Base-by-base conservation (phyloP, 139 green algal genomes). In the Chlorokybus atmophyticus region DNA sequence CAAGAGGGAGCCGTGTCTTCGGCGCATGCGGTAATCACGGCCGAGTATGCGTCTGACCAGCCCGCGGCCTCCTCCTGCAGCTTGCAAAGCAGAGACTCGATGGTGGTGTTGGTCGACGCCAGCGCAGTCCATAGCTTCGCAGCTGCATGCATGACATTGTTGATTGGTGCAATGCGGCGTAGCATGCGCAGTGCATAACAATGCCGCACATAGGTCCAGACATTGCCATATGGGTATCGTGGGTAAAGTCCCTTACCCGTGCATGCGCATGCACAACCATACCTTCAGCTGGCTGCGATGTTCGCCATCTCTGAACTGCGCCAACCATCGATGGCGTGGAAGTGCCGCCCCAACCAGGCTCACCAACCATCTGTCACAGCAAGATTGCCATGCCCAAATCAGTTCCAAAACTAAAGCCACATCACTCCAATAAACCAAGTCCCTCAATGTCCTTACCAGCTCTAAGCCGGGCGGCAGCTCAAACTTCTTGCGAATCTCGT, bases 291-390 rank as follows among this genome's bases (percentile, higher is more conserved):
- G 35, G 35, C 35, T 44, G 10, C 35, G 10, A 21, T 14, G 10
- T 44, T 14, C 35, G 10, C 59, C 59, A 67, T 23, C 17, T 40
- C 7, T 39, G 29, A 14, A 67, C 30, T 21, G 27, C 50, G 2
- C 50, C 27, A 5, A 67, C 50, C 60, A 67, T 67, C 17, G 60
- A 67, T 17, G 60, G 60, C 8, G 60, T 67, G 50, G 60, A 61
- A 14, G 60, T 56, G 23, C 60, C 60, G 4, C 60, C 60, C 29
- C 17, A 55, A 23, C 60, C 60, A 4, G 60, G 51, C 32, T 67
- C 60, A 14, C 60, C 60, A 17, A 67, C 28, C 52, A 67, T 61
- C 60, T 67, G 52, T 42, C n/a, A 2, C 55, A 62, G 7, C 55
- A 30, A 10, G n/a, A 27, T 44, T 44, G 35, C 10, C 35, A 44